Percentiles rank a stretch among this genome's conserved stretches.
Conservation (phyloP, 495 filamentous ascomycete genomes). For the Cercophora newfieldiana region DNA sequence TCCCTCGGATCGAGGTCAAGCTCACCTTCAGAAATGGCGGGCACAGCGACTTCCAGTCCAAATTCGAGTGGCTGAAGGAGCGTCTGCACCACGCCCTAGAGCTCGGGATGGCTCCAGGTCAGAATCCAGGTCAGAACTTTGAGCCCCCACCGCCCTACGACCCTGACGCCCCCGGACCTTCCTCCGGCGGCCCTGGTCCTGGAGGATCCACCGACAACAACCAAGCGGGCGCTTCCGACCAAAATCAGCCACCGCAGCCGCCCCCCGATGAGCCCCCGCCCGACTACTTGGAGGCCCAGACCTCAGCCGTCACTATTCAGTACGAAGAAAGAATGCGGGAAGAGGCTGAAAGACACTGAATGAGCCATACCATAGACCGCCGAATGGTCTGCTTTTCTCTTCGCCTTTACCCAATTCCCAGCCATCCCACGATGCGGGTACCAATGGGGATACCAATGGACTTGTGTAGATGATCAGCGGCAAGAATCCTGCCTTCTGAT, state of each 20-base stretch:
- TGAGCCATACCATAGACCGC: not conserved
- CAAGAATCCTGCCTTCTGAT: not conserved
- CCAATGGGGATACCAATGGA: slow-evolving; percentile 24
- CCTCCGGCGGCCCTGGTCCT: slow-evolving; percentile 31
- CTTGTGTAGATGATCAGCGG: not conserved
- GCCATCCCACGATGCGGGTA: no score
- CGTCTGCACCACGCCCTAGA: slow-evolving; percentile 77
- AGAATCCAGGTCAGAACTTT: slow-evolving; percentile 53
- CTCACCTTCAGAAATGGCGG: slow-evolving; percentile 94
- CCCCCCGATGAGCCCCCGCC: slow-evolving; percentile 81
- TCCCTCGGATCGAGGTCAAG: slow-evolving; percentile 72
- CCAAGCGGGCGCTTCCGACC: slow-evolving; percentile 9
- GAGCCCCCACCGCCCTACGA: slow-evolving; percentile 88
- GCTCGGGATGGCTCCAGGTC: slow-evolving; percentile 53
- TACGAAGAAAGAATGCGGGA: slow-evolving; percentile 50
- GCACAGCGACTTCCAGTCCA: slow-evolving; percentile 83
- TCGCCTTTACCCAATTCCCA: not conserved
- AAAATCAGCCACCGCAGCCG: slow-evolving; percentile 37
- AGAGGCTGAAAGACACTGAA: slow-evolving; percentile 45
- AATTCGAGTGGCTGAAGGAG: slow-evolving; percentile 84
- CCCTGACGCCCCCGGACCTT: slow-evolving; percentile 30
- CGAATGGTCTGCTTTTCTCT: not conserved
- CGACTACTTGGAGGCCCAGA: slow-evolving; percentile 89
- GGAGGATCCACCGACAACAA: slow-evolving; percentile 9
- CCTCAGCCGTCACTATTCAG: slow-evolving; percentile 62